phyloP scores from a whole-genome alignment of 345 rosid genomes.

The Brassica incana region DNA sequence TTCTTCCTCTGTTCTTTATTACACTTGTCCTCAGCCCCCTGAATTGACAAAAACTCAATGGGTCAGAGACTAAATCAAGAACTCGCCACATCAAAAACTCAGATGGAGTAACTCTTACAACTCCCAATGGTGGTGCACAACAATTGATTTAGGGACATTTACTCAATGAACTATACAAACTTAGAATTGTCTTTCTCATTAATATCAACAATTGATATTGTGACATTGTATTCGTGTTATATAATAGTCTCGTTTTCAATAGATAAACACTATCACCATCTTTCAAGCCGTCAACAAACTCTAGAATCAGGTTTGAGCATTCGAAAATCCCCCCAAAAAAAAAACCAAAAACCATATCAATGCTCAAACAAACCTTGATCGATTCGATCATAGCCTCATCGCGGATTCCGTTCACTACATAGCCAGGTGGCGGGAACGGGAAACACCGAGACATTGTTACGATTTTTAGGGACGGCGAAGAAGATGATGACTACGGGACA shows the following conservation, averaged over 20 bases:
- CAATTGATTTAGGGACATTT: background rate
- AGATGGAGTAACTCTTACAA: background rate
- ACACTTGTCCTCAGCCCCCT: conserved; percentile 34
- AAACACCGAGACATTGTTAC: conserved; percentile 68
- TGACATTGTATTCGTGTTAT: background rate
- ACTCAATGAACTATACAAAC: background rate
- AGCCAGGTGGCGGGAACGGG: conserved; percentile 54
- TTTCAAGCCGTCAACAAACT: conserved; percentile 4
- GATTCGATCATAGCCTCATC: conserved; percentile 53
- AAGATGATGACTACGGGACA: conserved; percentile 6
- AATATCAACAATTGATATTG: background rate
- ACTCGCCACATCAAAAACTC: background rate
- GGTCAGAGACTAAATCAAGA: background rate
- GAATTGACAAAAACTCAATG: background rate
- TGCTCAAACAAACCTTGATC: conserved; percentile 65
- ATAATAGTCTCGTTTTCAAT: background rate
- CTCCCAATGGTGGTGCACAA: background rate
- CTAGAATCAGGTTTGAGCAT: conserved; percentile 32
- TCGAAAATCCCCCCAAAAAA: conserved; percentile 2
- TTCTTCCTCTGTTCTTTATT: conserved; percentile 25
- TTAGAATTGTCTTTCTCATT: background rate
- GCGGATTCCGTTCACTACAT: conserved; percentile 41
- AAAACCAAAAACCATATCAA: conserved; percentile 15
- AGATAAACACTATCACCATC: background rate
- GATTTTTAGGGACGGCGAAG: background rate